Base-by-base conservation (phyloP, 352 stramenopile species). In the Phytophthora ohioensis region DNA sequence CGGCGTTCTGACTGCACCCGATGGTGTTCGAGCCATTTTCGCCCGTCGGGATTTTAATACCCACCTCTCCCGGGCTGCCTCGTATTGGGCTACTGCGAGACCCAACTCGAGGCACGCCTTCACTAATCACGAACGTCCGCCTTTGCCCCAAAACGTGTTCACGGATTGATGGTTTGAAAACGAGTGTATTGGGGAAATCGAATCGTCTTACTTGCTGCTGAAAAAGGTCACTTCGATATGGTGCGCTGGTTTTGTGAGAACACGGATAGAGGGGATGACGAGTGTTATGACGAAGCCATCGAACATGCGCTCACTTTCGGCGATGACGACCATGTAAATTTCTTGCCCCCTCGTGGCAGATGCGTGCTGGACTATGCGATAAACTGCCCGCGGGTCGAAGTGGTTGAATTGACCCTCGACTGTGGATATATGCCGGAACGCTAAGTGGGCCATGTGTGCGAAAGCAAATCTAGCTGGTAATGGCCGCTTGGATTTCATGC, bases 391-490 rank as follows among this genome's bases (percentile, higher is more conserved):
- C 17, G 52, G 3, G 4, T 31, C 2, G 53, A 69, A 17, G 21
- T 69, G 13, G 27, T 69, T 17, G 43, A 69, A 35, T 34, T 45
- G 53, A 51, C 64, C 35, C 36, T 69, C 31, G 61, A 48, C 35
- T 57, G 61, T 39, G 42, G 39, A 32, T 47, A 58, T 46, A 11
- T 3, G 9, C 34, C 48, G 39, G 27, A 15, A 53, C 32, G 5
- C 9, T 13, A 5, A 46, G 3, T 12, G 6, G 3, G 59, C 60
- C 9, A 55, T 39, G 17, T 31, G 2, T 4, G 34, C 21, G 21
- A 62, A 57, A 21, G 21, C 21, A 38, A 15, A 21, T 39, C 27
- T 69, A 45, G 32, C 61, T 61, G 36, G 13, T 7, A 12, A 42
- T 21, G 21, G 21, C 15, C 32, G 36, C 17, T 57, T 69, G 43